Base-by-base conservation (phyloP, 345 rosid genomes). In the Bruguiera gymnorhiza region DNA sequence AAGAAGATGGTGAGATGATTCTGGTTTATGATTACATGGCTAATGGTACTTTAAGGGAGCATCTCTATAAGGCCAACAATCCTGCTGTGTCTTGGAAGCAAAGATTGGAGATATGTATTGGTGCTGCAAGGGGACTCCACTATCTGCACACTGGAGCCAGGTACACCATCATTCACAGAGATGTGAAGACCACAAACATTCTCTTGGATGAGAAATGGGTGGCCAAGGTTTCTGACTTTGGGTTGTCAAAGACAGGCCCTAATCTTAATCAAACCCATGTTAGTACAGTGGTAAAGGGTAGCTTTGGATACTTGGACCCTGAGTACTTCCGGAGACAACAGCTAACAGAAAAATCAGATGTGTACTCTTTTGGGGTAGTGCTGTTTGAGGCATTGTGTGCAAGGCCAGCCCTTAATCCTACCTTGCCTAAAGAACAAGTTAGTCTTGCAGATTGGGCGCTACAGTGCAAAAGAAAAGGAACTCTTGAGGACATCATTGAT, bases 191-290 rank as follows among this genome's bases (percentile, higher is more conserved):
- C 20, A 72, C 73, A 63, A 76, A 76, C 73, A 71, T 76, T 55
- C 73, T 76, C 24, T 37, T 76, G 46, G 79, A 76, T 11, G 58
- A 67, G 51, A 76, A 71, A 8, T 76, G 76, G 80, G 80, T 72
- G n/a, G 80, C 80, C 18, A 76, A 76, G 31, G 80, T 76, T 56
- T 76, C 73, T 6, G 66, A 76, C 64, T 76, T 76, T n/a, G 76
- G 76, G 10, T 31, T 76, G 11, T 76, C 80, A 5, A 76, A 76
- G 68, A 71, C 73, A 2, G 76, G 80, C 23, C 70, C 70, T 4
- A 62, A 51, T 36, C 73, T 58, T 15, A 63, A 68, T 59, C 69
- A 76, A 64, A 39, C 66, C 30, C 80, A 76, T 39, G 76, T 72
- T 51, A 72, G 73, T 51, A 76, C 80, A 46, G 66, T 71, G n/a